These are phyloP conservation scores for Rhazya stricta DNA, from an alignment of 257 asterid species.

Conservation along the genomic window DNA sequence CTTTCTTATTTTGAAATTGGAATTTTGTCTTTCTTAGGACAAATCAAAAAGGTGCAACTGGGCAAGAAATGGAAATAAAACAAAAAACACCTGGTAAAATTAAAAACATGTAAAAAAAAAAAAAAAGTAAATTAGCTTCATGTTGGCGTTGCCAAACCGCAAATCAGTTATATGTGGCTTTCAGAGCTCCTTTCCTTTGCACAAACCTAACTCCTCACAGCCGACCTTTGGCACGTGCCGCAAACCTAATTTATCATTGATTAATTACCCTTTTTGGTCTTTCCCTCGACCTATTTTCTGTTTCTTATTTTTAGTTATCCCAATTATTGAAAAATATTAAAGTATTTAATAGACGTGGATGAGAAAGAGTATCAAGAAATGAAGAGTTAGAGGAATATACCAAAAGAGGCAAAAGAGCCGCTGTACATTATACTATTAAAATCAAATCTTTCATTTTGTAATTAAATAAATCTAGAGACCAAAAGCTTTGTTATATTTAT, in stretches of 20 bases:
- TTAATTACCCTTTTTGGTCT: not conserved
- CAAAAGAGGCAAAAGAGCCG: not conserved
- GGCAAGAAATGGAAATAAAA: not conserved
- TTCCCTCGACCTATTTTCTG: not conserved
- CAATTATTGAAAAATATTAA: too few relatives aligned
- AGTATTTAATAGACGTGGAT: not conserved
- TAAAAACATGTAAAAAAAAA: not conserved
- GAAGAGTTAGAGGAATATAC: not conserved
- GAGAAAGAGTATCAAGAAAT: not conserved
- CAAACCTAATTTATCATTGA: conserved; percentile 8
- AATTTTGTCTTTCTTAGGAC: too few relatives aligned
- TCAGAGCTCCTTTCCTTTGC: conserved; percentile 31
- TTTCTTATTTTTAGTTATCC: not conserved
- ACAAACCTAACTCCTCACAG: conserved; percentile 31
- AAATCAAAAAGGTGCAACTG: too few relatives aligned
- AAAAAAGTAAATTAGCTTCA: conserved; percentile 4
- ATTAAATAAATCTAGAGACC: too few relatives aligned
- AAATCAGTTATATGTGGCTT: conserved; percentile 59
- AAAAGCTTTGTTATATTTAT: too few relatives aligned
- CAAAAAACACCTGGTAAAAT: too few relatives aligned
- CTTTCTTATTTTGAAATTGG: not conserved
- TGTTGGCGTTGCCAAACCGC: conserved; percentile 33
- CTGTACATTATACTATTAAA: not conserved
- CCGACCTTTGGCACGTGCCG: conserved; percentile 43
- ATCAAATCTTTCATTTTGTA: not conserved